phyloP scores from a whole-genome alignment of 176 grass and related monocot genomes.

The Lolium rigidum region DNA sequence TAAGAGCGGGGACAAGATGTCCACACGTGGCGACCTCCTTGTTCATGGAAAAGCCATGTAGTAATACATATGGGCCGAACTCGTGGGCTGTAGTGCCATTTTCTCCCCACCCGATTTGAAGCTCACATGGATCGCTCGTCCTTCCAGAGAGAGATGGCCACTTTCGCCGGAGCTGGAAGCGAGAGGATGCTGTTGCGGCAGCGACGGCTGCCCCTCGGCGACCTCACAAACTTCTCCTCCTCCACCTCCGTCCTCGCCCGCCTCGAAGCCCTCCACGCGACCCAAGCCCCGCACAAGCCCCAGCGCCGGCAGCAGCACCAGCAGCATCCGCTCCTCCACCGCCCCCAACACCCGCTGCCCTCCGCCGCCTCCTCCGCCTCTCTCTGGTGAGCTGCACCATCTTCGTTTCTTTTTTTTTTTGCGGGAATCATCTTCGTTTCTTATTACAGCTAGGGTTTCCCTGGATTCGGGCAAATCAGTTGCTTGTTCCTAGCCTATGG shows the following conservation, averaged over 20 bases:
- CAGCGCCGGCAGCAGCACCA: not conserved
- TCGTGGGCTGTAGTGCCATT: no score
- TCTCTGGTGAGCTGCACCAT: not conserved
- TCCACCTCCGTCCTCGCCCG: not conserved
- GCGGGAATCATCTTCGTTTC: not conserved
- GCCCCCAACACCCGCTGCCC: not conserved
- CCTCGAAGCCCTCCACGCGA: not conserved
- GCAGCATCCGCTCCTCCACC: not conserved
- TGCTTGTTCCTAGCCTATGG: no score
- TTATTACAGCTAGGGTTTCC: not conserved
- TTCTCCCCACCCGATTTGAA: no score
- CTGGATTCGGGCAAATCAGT: not conserved
- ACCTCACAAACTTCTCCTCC: not conserved
- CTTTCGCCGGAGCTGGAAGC: not conserved
- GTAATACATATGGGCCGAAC: no score
- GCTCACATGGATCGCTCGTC: no score
- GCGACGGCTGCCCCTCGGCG: not conserved
- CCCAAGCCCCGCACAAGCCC: not conserved
- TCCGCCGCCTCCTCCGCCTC: not conserved
- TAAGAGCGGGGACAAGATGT: no score
- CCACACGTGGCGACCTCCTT: no score
- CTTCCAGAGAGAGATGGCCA: no score
- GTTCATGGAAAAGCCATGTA: no score
- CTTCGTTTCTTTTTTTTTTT: no score
- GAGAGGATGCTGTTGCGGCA: not conserved